Base-by-base conservation (phyloP, 345 rosid genomes). In the Populus tremula region DNA sequence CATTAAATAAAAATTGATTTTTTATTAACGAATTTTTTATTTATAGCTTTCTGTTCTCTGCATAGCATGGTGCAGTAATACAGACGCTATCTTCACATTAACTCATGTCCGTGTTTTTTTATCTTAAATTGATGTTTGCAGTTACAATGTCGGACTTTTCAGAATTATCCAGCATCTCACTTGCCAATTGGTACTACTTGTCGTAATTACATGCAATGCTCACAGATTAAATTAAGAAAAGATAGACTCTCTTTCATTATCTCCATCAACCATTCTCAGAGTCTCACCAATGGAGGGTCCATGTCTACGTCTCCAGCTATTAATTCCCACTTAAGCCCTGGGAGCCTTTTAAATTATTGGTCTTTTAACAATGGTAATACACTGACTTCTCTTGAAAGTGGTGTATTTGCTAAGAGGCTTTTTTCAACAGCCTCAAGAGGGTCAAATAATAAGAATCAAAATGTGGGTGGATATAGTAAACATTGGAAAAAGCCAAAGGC, bases 61-160 rank as follows among this genome's bases (percentile, higher is more conserved):
- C 11, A 54, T 20, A 7, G 25, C 61, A 20, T 20, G 20, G 21
- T 20, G 8, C 61, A 54, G 25, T 54, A 25, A 54, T 54, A 7
- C 8, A 54, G 61, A 54, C 20, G 25, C 61, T 54, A 54, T 2
- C 61, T 8, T 54, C 7, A 54, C n/a, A 20, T 54, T 54, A 54
- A 20, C 8, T 54, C 13, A 3, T 29, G 1, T 50, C n/a, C 43
- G 29, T 45, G 12, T 38, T 5, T 23, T 77, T n/a, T 36, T 66
- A n/a, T 43, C 8, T 72, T 36, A 70, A 16, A 4, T 47, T 71
- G 70, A 35, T 45, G 81, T 70, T 73, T 77, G 54, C 83, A 83
- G 86, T 84, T 91, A 67, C 90, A 87, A 78, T 80, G 65, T 79
- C 72, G 79, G 83, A 76, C 78, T 35, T 69, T 84, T 76, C 85